Evolutionary conservation across 371 early-diverging fungal species (phyloP).

Genomic region (Quaeritorhiza haematococci): DNA sequence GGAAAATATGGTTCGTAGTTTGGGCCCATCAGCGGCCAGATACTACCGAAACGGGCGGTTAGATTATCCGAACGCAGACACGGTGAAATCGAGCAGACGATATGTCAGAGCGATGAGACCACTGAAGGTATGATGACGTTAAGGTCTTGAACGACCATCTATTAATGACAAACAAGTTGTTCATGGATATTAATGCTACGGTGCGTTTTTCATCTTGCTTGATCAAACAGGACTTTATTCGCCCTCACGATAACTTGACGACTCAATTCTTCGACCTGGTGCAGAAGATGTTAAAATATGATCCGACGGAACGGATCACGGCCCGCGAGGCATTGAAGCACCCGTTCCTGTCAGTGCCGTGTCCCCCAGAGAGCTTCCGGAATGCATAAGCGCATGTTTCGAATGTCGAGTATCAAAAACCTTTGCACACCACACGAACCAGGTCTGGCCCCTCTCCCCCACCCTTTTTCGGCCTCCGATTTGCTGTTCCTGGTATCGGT

Average conservation of each 20-base stretch:
- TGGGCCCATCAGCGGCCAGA: constrained; percentile 48
- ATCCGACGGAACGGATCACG: constrained; percentile 88
- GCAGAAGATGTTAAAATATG: constrained; percentile 74
- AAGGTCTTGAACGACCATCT: not conserved
- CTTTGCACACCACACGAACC: no score
- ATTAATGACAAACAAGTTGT: not conserved
- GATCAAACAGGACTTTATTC: constrained; percentile 20
- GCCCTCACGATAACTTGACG: constrained; percentile 13
- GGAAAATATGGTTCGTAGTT: constrained; percentile 1
- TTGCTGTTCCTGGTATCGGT: no score
- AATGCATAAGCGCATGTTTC: no score
- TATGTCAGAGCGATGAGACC: constrained; percentile 60
- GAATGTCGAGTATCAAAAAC: no score
- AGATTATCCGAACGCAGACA: constrained; percentile 62
- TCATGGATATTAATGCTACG: not conserved
- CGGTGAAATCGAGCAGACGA: constrained; percentile 57
- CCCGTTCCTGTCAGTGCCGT: constrained; percentile 74
- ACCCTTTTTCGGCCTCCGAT: no score
- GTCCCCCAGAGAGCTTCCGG: no score
- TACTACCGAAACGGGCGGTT: constrained; percentile 56
- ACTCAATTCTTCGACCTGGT: constrained; percentile 77
- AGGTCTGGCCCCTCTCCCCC: no score
- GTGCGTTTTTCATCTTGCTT: no score
- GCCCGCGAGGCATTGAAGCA: constrained; percentile 87
- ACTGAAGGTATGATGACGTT: constrained; percentile 42